phyloP scores from a whole-genome alignment of 2,329 filamentous ascomycete genomes.

The Grosmannia clavigera region DNA sequence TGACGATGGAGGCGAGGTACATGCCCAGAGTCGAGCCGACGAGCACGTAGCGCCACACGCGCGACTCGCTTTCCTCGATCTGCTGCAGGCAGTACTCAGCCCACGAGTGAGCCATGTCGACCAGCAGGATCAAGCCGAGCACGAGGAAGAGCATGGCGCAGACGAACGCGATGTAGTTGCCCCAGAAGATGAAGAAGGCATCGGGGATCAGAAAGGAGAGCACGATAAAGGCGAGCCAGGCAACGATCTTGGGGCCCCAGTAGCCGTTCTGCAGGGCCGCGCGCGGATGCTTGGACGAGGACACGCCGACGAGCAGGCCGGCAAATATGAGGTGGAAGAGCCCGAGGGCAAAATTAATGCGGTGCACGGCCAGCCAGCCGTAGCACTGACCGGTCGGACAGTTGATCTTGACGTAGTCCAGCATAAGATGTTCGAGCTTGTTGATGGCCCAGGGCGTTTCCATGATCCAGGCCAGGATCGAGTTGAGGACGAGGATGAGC shows the following conservation, averaged over 20 bases:
- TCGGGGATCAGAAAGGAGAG: conserved; percentile 94
- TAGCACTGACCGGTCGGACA: conserved; percentile 86
- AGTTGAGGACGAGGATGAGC: conserved; percentile 89
- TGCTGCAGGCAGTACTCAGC: conserved; percentile 90
- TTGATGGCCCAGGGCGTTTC: conserved; percentile 97
- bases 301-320: conserved; percentile 73
- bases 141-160: conserved; percentile 90
- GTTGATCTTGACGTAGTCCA: conserved; percentile 93
- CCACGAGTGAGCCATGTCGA: conserved; percentile 94
- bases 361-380: conserved; percentile 91
- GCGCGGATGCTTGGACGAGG: conserved; percentile 73
- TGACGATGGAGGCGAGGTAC: conserved; percentile 80
- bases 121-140: conserved; percentile 79
- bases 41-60: conserved; percentile 71
- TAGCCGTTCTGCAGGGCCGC: conserved; percentile 94
- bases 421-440: conserved; percentile 79
- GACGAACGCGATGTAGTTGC: conserved; percentile 80
- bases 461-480: conserved; percentile 96
- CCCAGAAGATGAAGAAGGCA: conserved; percentile 87
- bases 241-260: conserved; percentile 91
- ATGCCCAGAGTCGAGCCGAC: conserved; percentile 89
- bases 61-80: conserved; percentile 81
- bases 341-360: conserved; percentile 95
- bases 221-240: conserved; percentile 78
- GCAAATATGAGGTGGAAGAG: conserved; percentile 86